These are phyloP conservation scores for Cajanus cajan DNA, from an alignment of 306 rosid species.

Conservation along the genomic window DNA sequence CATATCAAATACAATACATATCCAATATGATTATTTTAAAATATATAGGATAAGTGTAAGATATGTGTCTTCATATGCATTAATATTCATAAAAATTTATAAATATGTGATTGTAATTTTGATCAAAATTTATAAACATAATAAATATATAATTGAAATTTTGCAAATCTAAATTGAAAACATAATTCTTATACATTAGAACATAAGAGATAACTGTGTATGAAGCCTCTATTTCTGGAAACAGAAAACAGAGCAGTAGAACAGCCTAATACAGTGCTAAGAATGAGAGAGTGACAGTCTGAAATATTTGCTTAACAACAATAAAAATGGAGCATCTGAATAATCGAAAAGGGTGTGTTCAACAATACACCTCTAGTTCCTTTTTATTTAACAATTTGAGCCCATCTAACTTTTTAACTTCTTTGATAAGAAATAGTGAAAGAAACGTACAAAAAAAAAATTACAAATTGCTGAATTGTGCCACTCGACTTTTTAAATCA, in stretches of 20 bases:
- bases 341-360: not conserved
- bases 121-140: no score
- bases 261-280: not conserved
- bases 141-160: no score
- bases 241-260: not conserved
- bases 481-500: not conserved
- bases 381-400: not conserved
- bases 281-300: not conserved
- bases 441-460: not conserved
- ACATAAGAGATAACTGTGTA: not conserved
- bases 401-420: not conserved
- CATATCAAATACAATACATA: no score
- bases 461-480: not conserved
- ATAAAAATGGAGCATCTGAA: not conserved
- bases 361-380: not conserved
- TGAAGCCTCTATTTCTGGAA: not conserved
- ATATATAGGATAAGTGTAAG: no score
- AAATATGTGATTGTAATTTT: no score
- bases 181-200: no score
- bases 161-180: no score
- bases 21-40: no score
- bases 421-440: not conserved
- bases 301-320: not conserved
- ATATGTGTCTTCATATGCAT: no score
- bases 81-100: no score